Evolutionary conservation across 495 filamentous ascomycete genomes (phyloP).

Genomic region (Usnea hakonensis): DNA sequence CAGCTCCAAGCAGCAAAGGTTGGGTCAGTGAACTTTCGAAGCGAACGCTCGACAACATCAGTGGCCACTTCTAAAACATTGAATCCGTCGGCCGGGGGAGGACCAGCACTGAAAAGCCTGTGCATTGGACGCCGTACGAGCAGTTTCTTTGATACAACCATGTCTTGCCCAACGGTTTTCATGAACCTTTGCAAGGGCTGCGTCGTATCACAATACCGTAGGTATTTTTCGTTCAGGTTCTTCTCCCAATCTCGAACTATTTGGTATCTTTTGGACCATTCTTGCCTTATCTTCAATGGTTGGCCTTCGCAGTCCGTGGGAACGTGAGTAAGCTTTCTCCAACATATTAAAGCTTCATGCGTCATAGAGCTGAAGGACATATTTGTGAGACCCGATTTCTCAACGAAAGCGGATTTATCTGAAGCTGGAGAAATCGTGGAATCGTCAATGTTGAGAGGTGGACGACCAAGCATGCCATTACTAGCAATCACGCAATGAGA

Average conservation of each 20-base stretch:
- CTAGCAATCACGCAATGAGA: neutral
- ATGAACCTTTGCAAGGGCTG: slow-evolving; percentile 5
- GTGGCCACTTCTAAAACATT: slow-evolving; percentile 9
- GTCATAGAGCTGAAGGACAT: slow-evolving; percentile 10
- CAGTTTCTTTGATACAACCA: slow-evolving; percentile 1
- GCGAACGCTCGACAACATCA: slow-evolving; percentile 5
- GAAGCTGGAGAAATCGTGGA: neutral
- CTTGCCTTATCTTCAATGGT: neutral
- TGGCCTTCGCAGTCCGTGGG: neutral
- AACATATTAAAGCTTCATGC: neutral
- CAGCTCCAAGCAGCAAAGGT: slow-evolving; percentile 3
- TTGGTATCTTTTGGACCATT: neutral
- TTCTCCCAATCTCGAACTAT: neutral
- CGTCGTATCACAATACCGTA: neutral
- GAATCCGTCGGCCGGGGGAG: slow-evolving; percentile 6
- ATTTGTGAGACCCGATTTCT: slow-evolving; percentile 7
- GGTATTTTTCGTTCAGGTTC: neutral
- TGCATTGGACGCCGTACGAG: slow-evolving; percentile 10
- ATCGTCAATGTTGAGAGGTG: slow-evolving; percentile 9
- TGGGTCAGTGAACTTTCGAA: neutral
- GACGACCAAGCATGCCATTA: neutral
- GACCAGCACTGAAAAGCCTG: neutral
- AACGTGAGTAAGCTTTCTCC: slow-evolving; percentile 1
- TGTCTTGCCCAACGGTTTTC: slow-evolving; percentile 6
- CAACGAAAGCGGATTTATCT: neutral